These are phyloP conservation scores for Botryotinia globosa DNA, from an alignment of 2,329 filamentous ascomycete species.

Conservation along the genomic window DNA sequence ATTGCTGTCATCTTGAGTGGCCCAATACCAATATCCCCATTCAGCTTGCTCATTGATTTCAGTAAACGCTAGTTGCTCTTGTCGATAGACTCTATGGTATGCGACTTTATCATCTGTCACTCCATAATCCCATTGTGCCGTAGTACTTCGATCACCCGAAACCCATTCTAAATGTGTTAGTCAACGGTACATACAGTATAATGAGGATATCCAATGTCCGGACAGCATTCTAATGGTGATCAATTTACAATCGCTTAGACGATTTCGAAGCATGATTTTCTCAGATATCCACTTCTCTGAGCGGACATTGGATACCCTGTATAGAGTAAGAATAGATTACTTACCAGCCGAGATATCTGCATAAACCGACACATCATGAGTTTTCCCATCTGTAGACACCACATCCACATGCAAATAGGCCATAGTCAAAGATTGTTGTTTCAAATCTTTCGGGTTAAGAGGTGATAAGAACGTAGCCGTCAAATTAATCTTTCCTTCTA, in stretches of 20 bases:
- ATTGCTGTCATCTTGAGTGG: slow-evolving; percentile 55
- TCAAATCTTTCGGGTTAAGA: slow-evolving; percentile 62
- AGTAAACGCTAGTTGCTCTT: slow-evolving; percentile 61
- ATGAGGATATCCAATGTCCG: not conserved
- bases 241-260: not conserved
- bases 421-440: slow-evolving; percentile 65
- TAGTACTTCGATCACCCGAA: slow-evolving; percentile 56
- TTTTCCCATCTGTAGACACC: slow-evolving; percentile 56
- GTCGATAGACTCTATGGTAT: slow-evolving; percentile 63
- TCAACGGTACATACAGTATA: not conserved
- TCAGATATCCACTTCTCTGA: not conserved
- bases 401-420: slow-evolving; percentile 68
- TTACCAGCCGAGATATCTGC: slow-evolving; percentile 68
- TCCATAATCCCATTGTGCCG: slow-evolving; percentile 62
- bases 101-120: slow-evolving; percentile 48
- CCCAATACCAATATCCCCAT: slow-evolving; percentile 80
- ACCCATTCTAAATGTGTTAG: slow-evolving; percentile 60
- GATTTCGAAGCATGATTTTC: not conserved
- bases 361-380: slow-evolving; percentile 68
- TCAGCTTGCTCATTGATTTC: slow-evolving; percentile 70
- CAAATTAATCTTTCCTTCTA: slow-evolving; percentile 59
- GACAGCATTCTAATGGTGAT: not conserved
- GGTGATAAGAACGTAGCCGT: slow-evolving; percentile 70
- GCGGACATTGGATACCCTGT: not conserved
- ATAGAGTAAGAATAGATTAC: slow-evolving; percentile 29